Evolutionary conservation across 2,329 filamentous ascomycete genomes (phyloP).

Genomic region (Fusarium proliferatum): DNA sequence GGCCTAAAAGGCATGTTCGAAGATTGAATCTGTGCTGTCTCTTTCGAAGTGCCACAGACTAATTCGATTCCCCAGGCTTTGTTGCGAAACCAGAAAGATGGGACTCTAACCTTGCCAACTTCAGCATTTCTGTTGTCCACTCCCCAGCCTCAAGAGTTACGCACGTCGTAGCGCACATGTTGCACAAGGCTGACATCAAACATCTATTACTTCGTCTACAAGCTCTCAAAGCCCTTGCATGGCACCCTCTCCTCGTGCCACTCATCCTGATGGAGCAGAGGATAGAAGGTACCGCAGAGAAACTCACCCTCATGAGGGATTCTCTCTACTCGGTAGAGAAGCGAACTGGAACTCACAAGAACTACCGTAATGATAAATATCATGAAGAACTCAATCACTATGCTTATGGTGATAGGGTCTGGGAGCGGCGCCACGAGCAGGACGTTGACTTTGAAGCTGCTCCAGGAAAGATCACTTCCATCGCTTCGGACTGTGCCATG

Average conservation of each 20-base stretch:
- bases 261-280: background rate
- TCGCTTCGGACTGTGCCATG: background rate
- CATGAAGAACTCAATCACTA: background rate
- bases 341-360: background rate
- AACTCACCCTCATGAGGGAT: background rate
- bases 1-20: background rate
- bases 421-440: background rate
- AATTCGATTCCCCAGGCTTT: fast-evolving
- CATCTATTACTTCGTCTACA: background rate
- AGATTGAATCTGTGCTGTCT: fast-evolving
- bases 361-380: background rate
- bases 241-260: background rate
- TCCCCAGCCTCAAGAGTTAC: background rate
- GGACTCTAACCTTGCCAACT: background rate
- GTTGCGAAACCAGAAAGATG: background rate
- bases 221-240: background rate
- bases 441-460: background rate
- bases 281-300: background rate
- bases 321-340: background rate
- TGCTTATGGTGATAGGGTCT: background rate
- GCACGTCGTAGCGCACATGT: background rate
- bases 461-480: background rate
- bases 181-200: background rate
- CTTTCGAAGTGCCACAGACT: fast-evolving
- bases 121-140: background rate